Evolutionary conservation across 441 rosid genomes (phyloP), one percentile per base, ranked within the genome.

Genomic region (Populus hybrid): DNA sequence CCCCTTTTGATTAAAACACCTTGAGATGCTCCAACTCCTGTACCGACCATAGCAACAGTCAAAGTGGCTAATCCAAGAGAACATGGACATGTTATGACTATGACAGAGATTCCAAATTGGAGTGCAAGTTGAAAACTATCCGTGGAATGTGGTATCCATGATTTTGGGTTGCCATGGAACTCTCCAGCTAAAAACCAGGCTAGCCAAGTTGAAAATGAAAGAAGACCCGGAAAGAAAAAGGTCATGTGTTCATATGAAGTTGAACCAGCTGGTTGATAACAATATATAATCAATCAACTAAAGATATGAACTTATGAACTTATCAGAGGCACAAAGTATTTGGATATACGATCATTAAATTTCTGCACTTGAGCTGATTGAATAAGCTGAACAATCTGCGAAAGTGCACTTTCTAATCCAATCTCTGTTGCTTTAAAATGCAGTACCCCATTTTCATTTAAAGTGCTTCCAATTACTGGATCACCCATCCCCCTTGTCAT

Each of bases 1-100:
- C 99, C 99, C 21, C 98, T 83, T 95, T 95, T 71, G 30, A 95
- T 93, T 30, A 95, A 86, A 61, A 93, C 93, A 50, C 99, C 99
- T 76, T 89, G 95, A 53, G 99, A 93, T 67, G 97, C 99, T 75
- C 99, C 97, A 38, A 93, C 96, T 40, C 99, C 98, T 11, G 99
- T 95, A 36, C 97, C 99, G 40, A 93, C 99, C 99, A 95, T 95
- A 70, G 92, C 98, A 76, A 98, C 99, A 3, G 99, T 93, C n/a
- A 98, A 97, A 72, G 99, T 93, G 46, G 99, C 99, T 10, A 95
- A 86, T 2, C 98, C 97, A 16, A 93, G 87, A 75, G 99, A 97
- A 87, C 99, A 95, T 1, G 98, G 99, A 69, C 99, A 95, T 34
- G 99, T 97, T 81, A 95, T 93, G 75, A 95, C 99, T 96, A 93